phyloP scores from a whole-genome alignment of 352 stramenopile genomes.

The Phytophthora syringae region DNA sequence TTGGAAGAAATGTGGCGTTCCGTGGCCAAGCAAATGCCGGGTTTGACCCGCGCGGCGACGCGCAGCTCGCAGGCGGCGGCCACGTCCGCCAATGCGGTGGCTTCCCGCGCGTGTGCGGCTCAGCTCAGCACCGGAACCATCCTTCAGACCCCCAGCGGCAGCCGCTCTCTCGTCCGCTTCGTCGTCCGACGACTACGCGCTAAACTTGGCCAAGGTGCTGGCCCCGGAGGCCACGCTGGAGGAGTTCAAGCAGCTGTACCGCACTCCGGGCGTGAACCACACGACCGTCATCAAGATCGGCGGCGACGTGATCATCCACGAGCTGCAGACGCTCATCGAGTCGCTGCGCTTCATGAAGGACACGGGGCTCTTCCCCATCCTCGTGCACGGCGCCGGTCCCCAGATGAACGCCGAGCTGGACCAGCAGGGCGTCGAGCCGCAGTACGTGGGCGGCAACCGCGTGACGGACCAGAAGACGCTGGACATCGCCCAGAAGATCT shows the following conservation, averaged over 20 bases:
- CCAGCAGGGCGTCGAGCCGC: constrained; percentile 79
- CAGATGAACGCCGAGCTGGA: constrained; percentile 91
- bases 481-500: constrained; percentile 87
- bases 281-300: constrained; percentile 92
- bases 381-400: constrained; percentile 89
- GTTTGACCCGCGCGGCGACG: constrained; percentile 9
- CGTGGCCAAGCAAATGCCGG: constrained; percentile 37
- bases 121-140: constrained; percentile 4
- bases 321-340: constrained; percentile 85
- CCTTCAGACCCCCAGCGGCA: constrained; percentile 5
- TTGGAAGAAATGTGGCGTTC: constrained; percentile 40
- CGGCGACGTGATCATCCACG: constrained; percentile 88
- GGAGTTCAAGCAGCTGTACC: constrained; percentile 80
- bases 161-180: constrained; percentile 24
- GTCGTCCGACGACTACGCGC: constrained; percentile 34
- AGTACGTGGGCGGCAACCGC: constrained; percentile 89
- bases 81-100: not conserved
- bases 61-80: constrained; percentile 25
- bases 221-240: constrained; percentile 59
- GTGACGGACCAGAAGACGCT: constrained; percentile 90
- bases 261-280: constrained; percentile 69
- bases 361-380: constrained; percentile 83
- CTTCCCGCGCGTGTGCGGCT: not conserved
- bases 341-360: constrained; percentile 87
- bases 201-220: constrained; percentile 70